Evolutionary conservation across 352 stramenopile species (phyloP).

Genomic region (Globisporangium nunn): DNA sequence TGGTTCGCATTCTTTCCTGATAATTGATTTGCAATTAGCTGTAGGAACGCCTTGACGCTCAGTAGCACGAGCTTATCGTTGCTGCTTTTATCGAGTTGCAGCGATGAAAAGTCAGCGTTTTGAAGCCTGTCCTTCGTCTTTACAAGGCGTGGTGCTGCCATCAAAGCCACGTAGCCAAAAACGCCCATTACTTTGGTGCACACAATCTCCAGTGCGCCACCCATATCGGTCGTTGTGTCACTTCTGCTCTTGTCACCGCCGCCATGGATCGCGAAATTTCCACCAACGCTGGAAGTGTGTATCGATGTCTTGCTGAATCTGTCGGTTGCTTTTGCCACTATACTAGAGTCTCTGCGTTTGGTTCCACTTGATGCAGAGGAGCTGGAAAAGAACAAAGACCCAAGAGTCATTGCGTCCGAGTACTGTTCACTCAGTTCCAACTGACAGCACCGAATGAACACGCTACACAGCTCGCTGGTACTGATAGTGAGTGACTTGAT

Average conservation of each 20-base stretch:
- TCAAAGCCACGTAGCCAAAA: constrained; percentile 20
- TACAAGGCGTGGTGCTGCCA: constrained; percentile 24
- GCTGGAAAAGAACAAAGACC: constrained; percentile 13
- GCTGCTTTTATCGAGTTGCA: neutral
- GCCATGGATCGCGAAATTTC: constrained; percentile 9
- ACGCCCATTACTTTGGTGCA: constrained; percentile 11
- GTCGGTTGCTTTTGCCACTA: neutral
- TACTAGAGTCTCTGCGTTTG: neutral
- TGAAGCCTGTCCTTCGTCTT: constrained; percentile 19
- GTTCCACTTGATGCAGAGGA: neutral
- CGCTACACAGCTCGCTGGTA: constrained; percentile 35
- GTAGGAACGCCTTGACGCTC: constrained; percentile 45
- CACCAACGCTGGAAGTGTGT: constrained; percentile 1
- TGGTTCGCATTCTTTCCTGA: constrained; percentile 13
- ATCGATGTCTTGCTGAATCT: neutral
- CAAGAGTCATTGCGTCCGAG: constrained; percentile 12
- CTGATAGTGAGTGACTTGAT: constrained; percentile 32
- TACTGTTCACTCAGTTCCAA: constrained; percentile 18
- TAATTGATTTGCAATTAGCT: constrained; percentile 45
- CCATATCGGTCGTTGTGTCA: constrained; percentile 1
- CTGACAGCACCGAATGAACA: constrained; percentile 48
- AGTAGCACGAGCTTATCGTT: constrained; percentile 26
- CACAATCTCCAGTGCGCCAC: constrained; percentile 10
- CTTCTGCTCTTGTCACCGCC: constrained; percentile 2
- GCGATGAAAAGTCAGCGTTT: constrained; percentile 1